Conservation (phyloP, 139 green algal genomes). For the Auxenochlorella pyrenoidosa region DNA sequence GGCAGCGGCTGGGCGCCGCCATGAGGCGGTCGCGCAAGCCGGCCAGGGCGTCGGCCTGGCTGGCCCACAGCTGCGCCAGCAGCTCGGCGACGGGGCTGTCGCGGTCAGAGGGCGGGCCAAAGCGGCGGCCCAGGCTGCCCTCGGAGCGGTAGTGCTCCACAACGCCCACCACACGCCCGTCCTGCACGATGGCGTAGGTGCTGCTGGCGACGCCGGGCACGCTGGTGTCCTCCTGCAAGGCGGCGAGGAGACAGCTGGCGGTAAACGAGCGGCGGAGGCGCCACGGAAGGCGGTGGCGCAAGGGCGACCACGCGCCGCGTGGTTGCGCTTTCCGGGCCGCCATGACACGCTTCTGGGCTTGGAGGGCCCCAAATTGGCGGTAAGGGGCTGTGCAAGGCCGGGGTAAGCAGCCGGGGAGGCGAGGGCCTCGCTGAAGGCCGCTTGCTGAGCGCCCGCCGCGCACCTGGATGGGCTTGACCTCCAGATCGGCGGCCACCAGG, state of each 20-base stretch:
- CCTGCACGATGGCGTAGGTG: conserved; percentile 21
- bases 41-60: neutral
- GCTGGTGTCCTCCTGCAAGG: conserved; percentile 4
- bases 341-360: too few relatives aligned
- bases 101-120: neutral
- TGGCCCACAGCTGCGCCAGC: neutral
- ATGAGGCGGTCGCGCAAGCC: conserved; percentile 5
- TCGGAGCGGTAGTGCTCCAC: conserved; percentile 6
- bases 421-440: too few relatives aligned
- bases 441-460: too few relatives aligned
- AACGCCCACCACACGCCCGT: conserved; percentile 19
- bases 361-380: too few relatives aligned
- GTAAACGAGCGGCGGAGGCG: neutral
- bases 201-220: neutral
- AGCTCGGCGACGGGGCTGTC: neutral
- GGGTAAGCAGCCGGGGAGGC: too few relatives aligned
- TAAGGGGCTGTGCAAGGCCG: too few relatives aligned
- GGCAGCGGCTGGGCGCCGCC: conserved; percentile 13
- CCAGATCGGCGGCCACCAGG: neutral
- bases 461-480: neutral
- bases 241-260: neutral
- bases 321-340: neutral
- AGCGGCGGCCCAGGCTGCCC: conserved; percentile 8
- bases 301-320: neutral
- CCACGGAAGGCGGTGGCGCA: neutral